phyloP scores from a whole-genome alignment of 371 early-diverging fungal genomes.

The Fennellomyces sp. region DNA sequence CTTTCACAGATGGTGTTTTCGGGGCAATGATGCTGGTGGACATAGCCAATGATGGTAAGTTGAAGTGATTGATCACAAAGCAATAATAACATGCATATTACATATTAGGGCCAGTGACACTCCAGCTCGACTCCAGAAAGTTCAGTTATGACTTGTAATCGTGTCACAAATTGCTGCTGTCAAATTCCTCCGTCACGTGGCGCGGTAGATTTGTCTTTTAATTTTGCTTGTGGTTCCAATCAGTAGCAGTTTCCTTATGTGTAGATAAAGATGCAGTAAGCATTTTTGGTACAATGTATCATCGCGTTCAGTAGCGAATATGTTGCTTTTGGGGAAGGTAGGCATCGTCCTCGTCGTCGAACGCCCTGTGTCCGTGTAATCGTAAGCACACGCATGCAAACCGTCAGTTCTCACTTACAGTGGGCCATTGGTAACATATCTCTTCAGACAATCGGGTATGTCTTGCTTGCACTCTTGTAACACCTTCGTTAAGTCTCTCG shows the following conservation, averaged over 20 bases:
- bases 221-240: no score
- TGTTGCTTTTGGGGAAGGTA: conserved; percentile 1
- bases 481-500: conserved; percentile 73
- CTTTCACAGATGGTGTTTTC: conserved; percentile 68
- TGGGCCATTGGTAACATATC: conserved; percentile 28
- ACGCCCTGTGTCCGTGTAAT: no score
- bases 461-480: conserved; percentile 82
- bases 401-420: no score
- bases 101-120: conserved; percentile 1
- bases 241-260: no score
- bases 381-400: no score
- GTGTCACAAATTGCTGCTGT: conserved; percentile 4
- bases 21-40: conserved; percentile 89
- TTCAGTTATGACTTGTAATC: conserved; percentile 7
- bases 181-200: no score
- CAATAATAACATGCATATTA: not conserved
- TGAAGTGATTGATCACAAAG: conserved; percentile 14
- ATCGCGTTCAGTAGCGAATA: not conserved
- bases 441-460: conserved; percentile 72
- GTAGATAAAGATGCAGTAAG: not conserved
- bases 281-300: no score
- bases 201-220: no score
- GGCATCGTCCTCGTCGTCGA: conserved; percentile 37
- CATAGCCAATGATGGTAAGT: conserved; percentile 78
- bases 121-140: conserved; percentile 1